These are phyloP conservation scores for Harrya chromipes DNA, from an alignment of 768 basidiomycete genomes.

Conservation along the genomic window DNA sequence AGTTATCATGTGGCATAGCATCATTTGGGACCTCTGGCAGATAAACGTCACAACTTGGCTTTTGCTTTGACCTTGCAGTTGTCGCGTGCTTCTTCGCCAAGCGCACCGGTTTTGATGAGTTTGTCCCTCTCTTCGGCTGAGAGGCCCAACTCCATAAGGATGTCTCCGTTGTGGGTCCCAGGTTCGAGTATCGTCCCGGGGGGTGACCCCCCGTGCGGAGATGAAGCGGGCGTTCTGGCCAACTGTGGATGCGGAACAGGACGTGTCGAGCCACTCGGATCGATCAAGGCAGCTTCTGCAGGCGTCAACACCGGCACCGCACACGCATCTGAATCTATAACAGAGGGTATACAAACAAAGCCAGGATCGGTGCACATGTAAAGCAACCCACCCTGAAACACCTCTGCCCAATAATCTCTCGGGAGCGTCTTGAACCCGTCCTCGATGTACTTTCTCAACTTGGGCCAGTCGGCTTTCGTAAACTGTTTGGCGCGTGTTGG, in stretches of 20 bases:
- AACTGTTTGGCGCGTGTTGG: constrained; percentile 47
- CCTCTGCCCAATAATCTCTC: constrained; percentile 64
- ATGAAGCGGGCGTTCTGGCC: constrained; percentile 29
- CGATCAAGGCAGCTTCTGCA: constrained; percentile 51
- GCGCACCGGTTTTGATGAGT: constrained; percentile 46
- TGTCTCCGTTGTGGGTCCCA: constrained; percentile 52
- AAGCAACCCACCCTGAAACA: constrained; percentile 55
- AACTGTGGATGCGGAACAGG: constrained; percentile 56
- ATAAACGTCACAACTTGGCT: constrained; percentile 21
- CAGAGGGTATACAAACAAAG: not conserved
- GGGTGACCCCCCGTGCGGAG: constrained; percentile 4
- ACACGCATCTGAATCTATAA: constrained; percentile 67
- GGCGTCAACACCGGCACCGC: constrained; percentile 65
- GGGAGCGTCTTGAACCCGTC: constrained; percentile 59
- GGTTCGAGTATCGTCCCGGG: constrained; percentile 33
- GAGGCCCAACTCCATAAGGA: constrained; percentile 53
- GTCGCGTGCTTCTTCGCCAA: constrained; percentile 36
- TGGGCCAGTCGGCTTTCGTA: constrained; percentile 53
- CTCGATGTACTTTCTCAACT: constrained; percentile 52
- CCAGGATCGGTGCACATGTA: too few species aligned
- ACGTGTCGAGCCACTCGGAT: constrained; percentile 34
- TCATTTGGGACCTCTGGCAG: not conserved
- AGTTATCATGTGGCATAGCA: constrained; percentile 6
- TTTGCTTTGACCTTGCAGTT: constrained; percentile 15
- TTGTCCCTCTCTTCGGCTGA: constrained; percentile 36